A percentile compares a stretch with the other conserved stretches of the same genome.
phyloP scores from a whole-genome alignment of 495 filamentous ascomycete species.

The Lasiosphaeria hispida region DNA sequence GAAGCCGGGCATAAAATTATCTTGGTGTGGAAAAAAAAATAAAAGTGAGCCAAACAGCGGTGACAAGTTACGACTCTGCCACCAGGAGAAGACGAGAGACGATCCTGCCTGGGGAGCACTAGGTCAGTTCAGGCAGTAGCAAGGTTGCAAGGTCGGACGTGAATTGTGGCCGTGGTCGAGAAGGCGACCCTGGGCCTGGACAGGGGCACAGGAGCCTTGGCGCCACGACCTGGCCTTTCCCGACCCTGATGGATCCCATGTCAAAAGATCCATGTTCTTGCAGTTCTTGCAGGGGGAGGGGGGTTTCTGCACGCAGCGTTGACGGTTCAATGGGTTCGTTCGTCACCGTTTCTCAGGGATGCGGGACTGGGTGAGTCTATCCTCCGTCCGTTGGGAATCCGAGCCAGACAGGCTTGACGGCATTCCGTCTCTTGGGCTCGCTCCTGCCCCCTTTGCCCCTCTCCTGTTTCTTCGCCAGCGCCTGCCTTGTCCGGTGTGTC shows the following conservation, averaged over 20 bases:
- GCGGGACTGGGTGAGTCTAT: constrained; percentile 2
- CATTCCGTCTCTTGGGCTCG: no score
- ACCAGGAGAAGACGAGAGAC: constrained; percentile 22
- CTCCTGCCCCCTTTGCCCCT: no score
- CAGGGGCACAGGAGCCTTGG: constrained; percentile 20
- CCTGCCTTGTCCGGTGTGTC: no score
- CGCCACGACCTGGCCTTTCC: constrained; percentile 15
- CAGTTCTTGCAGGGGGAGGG: constrained; percentile 14
- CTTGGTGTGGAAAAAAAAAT: constrained; percentile 16
- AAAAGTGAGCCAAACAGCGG: constrained; percentile 32
- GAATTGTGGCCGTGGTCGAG: constrained; percentile 4
- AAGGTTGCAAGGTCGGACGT: constrained; percentile 27
- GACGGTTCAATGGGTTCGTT: constrained; percentile 14
- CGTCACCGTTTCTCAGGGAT: constrained; percentile 27
- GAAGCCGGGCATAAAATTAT: constrained; percentile 27
- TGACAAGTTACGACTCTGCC: constrained; percentile 29
- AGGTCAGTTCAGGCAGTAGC: constrained; percentile 31
- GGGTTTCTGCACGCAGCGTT: constrained; percentile 16
- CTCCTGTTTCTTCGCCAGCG: no score
- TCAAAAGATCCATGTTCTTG: constrained; percentile 20
- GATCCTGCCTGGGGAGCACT: constrained; percentile 29
- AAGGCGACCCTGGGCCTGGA: background rate
- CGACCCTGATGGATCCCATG: constrained; percentile 18
- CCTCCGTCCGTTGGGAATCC: background rate
- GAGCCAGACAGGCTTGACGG: background rate